A percentile compares a stretch with the other conserved stretches of the same genome.
phyloP scores from a whole-genome alignment of 352 stramenopile species.

The Pythium biforme region DNA sequence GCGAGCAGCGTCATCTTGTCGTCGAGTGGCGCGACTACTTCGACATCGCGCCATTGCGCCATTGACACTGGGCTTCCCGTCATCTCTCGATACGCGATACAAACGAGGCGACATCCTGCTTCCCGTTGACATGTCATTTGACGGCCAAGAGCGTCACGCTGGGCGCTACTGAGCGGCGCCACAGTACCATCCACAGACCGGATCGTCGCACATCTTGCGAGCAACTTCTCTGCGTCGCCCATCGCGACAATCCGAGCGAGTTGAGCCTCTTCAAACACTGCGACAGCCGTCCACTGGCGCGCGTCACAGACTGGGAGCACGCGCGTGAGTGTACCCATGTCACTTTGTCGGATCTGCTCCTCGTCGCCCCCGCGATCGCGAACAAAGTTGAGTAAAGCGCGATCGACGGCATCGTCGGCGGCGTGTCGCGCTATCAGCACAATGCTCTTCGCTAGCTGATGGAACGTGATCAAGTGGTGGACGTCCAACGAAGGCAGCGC shows the following conservation, averaged over 20 bases:
- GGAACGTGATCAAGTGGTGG: background rate
- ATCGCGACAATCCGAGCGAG: conserved; percentile 37
- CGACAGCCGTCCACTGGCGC: conserved; percentile 92
- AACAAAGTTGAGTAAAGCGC: conserved; percentile 37
- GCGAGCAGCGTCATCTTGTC: conserved; percentile 42
- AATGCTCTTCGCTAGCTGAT: conserved; percentile 16
- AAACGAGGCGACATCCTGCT: conserved; percentile 72
- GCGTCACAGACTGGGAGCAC: conserved; percentile 86
- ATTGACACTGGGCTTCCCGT: no score
- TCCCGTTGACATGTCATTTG: conserved; percentile 60
- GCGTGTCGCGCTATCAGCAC: background rate
- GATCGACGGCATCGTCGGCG: background rate
- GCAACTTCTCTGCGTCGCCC: conserved; percentile 49
- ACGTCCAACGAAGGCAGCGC: conserved; percentile 17
- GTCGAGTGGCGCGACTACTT: conserved; percentile 29
- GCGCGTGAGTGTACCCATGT: conserved; percentile 20
- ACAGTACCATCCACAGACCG: conserved; percentile 15
- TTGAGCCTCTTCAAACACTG: conserved; percentile 34
- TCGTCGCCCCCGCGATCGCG: conserved; percentile 29
- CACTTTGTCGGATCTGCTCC: conserved; percentile 14
- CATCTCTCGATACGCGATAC: conserved; percentile 39
- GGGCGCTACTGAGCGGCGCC: background rate
- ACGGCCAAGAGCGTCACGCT: conserved; percentile 16
- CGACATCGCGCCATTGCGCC: no score
- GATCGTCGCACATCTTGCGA: conserved; percentile 36